phyloP scores from a whole-genome alignment of 805 yeast species.

The Kurtzmaniella fragi region DNA sequence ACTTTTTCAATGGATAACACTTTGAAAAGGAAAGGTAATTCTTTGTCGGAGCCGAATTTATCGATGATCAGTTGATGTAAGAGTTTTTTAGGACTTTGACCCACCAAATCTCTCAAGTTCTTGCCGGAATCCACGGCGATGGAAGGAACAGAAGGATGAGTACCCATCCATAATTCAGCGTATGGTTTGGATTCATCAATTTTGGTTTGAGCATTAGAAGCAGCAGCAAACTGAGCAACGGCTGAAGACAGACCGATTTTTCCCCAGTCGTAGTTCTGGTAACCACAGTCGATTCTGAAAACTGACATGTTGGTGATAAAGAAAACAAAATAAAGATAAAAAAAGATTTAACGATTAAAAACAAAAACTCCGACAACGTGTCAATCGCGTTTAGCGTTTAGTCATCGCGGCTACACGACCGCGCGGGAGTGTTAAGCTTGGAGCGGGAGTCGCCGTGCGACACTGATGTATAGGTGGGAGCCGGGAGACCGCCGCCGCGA shows the following conservation, averaged over 20 bases:
- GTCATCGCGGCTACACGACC: not conserved
- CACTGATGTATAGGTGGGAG: too few relatives aligned
- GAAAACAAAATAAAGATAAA: not conserved
- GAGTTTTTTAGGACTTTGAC: constrained; percentile 49
- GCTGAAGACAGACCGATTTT: constrained; percentile 80
- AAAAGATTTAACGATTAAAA: not conserved
- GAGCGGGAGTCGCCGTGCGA: too few relatives aligned
- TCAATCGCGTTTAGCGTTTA: not conserved
- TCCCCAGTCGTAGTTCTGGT: constrained; percentile 84
- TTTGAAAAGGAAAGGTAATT: constrained; percentile 89
- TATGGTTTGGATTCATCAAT: constrained; percentile 80
- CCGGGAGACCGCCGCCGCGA: too few relatives aligned
- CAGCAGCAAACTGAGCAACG: constrained; percentile 82
- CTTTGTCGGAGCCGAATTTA: constrained; percentile 64
- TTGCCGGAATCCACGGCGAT: constrained; percentile 47
- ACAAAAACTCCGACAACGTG: not conserved
- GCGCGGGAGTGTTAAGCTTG: too few relatives aligned
- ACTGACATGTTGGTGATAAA: constrained; percentile 20
- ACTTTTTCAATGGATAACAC: constrained; percentile 92
- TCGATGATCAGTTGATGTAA: constrained; percentile 56
- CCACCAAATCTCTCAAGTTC: constrained; percentile 63
- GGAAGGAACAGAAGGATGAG: constrained; percentile 91
- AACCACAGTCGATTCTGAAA: constrained; percentile 49
- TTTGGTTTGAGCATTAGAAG: constrained; percentile 54
- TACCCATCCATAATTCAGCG: constrained; percentile 99